Evolutionary conservation across 2,329 filamentous ascomycete species (phyloP).

Genomic region (Trematosphaeria pertusa): DNA sequence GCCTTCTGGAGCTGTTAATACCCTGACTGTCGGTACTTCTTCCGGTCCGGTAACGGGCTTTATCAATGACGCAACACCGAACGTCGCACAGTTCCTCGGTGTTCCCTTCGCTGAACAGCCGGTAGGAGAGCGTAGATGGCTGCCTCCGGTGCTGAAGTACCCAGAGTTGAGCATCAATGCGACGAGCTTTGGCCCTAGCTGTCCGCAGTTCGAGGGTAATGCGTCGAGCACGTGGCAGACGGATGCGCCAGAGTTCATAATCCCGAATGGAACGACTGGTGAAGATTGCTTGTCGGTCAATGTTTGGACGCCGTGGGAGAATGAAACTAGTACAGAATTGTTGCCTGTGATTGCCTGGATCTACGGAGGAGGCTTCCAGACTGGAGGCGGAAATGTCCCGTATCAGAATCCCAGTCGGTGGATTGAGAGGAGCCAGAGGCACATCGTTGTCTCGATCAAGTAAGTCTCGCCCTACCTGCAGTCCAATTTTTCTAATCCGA

Average conservation of each 20-base stretch:
- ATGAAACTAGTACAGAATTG: constrained; percentile 20
- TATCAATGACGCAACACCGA: constrained; percentile 41
- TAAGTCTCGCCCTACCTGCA: constrained; percentile 16
- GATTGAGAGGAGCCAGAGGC: constrained; percentile 45
- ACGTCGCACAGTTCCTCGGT: constrained; percentile 48
- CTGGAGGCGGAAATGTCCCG: constrained; percentile 50
- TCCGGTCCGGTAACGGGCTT: constrained; percentile 42
- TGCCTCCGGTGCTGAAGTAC: constrained; percentile 35
- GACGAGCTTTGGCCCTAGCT: constrained; percentile 34
- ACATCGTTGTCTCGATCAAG: constrained; percentile 44
- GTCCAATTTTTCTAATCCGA: not conserved
- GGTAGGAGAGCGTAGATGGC: constrained; percentile 39
- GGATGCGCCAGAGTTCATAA: constrained; percentile 34
- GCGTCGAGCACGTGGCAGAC: constrained; percentile 27
- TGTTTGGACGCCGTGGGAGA: constrained; percentile 52
- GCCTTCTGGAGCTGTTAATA: constrained; percentile 18
- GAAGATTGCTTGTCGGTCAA: constrained; percentile 58
- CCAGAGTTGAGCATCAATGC: constrained; percentile 31
- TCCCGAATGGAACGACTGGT: constrained; percentile 27
- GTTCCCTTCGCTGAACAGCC: constrained; percentile 49
- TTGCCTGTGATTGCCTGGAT: constrained; percentile 56
- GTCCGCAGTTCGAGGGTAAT: constrained; percentile 32
- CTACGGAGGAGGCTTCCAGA: constrained; percentile 53
- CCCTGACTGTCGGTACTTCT: constrained; percentile 30
- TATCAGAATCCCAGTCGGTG: constrained; percentile 41